Evolutionary conservation across 2,329 filamentous ascomycete species (phyloP), one percentile per base, ranked within the genome.

Genomic region (Alternaria arborescens): DNA sequence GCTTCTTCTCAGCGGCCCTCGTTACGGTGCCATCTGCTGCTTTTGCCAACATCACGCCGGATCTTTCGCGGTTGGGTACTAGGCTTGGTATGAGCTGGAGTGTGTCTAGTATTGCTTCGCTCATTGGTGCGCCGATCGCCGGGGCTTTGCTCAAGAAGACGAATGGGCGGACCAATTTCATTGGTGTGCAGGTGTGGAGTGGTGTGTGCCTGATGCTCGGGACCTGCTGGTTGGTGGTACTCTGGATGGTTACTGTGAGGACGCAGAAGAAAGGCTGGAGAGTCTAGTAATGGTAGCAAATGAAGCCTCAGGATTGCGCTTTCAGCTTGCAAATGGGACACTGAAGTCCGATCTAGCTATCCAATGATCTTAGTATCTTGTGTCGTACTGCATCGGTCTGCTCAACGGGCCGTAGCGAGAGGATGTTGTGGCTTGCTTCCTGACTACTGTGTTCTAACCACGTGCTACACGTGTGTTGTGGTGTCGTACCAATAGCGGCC

Each of bases 71-170:
- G 4, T 60, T 79, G 1, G 77, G 77, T 1, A 79, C 77, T 2
- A 66, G 77, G 1, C 53, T 78, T 1, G 77, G 77, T 4, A 79
- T 79, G 77, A 74, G 71, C 16, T 78, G 76, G 77, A 72, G 71
- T 24, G 71, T 77, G 1, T 76, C 74, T 3, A 75, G 71, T 30
- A 68, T 79, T 28, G 77, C 77, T 5, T 65, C 74, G 7, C 62
- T 78, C 3, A 78, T 77, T 32, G 76, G 77, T 16, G 68, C 76
- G 22, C 77, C 77, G 0, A 78, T 78, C 59, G 77, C 75, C 1
- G 76, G 77, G 14, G 68, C 74, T 2, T 60, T 79, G 36, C 41
- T 78, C 3, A 72, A 58, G 60, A 69, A 65, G 20, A 48, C 54
- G 11, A 61, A 73, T 46, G 72, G 71, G 1, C 44, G 53, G 11